Evolutionary conservation across 1,284 basidiomycete species (phyloP), one percentile per base, ranked within the genome.

Genomic region (Thecaphora thlaspeos): DNA sequence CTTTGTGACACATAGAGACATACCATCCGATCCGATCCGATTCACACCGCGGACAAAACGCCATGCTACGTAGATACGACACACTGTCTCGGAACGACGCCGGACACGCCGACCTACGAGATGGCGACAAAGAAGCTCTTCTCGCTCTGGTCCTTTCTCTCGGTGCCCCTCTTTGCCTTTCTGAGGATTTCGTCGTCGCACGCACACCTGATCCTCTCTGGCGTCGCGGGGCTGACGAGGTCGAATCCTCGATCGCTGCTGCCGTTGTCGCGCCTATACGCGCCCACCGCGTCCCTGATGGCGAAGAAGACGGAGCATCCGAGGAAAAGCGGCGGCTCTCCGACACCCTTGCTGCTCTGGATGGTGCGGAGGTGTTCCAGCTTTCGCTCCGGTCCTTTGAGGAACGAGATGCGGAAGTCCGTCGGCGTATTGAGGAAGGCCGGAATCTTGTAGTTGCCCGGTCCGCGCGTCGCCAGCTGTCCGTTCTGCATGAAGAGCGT

Each of bases 371-470:
- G 55, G 0, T 67, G 64, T 43, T 72, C 68, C 46, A 71, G 68
- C 32, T 48, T 44, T 17, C 49, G 37, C n/a, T 52, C 43, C 18
- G 55, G 57, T 30, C 68, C 67, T 36, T 75, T 72, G 24, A 79
- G 53, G 46, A 79, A 75, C 34, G 70, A 68, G 32, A 79, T 68
- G 23, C 75, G 61, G 61, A 79, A 70, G 23, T 74, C 67, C 44
- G 68, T 68, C 2, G 79, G 79, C 11, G 76, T 78, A 49, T 80
- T 78, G 24, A 69, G 51, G 54, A 78, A 77, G 0, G 71, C 73
- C 0, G 79, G 78, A 40, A 79, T 78, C 68, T 78, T 79, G 71
- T 74, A 73, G 51, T 61, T 71, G 23, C 78, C 77, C 3, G 76
- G 75, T 0, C 76, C 78, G 4, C 66, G 55, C 7, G 78, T 80